Conservation (phyloP, 441 rosid species). For the Jatropha podagrica region DNA sequence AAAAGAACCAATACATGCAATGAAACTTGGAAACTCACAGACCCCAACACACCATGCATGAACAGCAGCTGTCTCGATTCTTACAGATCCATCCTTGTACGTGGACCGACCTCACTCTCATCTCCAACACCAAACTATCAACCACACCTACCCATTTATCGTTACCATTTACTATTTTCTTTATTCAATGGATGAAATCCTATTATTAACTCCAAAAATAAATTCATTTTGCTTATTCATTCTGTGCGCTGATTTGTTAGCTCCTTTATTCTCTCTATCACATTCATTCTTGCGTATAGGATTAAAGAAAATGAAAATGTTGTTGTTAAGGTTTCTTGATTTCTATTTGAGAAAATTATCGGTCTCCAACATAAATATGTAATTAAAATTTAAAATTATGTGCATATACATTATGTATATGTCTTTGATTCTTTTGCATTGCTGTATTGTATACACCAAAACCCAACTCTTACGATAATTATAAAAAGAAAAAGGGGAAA, state of each 20-base stretch:
- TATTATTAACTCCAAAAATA: background rate
- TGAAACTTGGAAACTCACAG: slow-evolving; percentile 21
- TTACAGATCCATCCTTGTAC: slow-evolving; percentile 7
- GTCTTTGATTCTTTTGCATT: slow-evolving; percentile 15
- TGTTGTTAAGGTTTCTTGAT: no score
- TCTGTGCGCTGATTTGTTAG: slow-evolving; percentile 10
- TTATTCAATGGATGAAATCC: background rate
- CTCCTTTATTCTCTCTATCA: background rate
- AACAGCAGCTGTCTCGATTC: slow-evolving; percentile 23
- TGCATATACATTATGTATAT: background rate
- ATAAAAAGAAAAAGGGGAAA: background rate
- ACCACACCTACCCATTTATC: no score
- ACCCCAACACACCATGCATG: slow-evolving; percentile 28
- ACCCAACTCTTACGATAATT: slow-evolving; percentile 8
- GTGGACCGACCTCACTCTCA: slow-evolving; percentile 24
- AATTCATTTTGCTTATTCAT: slow-evolving; percentile 3
- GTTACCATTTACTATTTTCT: background rate
- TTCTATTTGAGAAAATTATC: no score
- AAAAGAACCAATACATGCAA: slow-evolving; percentile 20
- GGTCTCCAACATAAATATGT: no score
- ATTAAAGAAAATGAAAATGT: background rate
- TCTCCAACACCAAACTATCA: background rate
- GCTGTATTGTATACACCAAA: slow-evolving; percentile 17
- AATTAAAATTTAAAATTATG: no score
- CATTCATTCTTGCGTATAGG: background rate